These are phyloP conservation scores for Aurifilum marmelostoma DNA, from an alignment of 2,329 filamentous ascomycete genomes.

Conservation along the genomic window DNA sequence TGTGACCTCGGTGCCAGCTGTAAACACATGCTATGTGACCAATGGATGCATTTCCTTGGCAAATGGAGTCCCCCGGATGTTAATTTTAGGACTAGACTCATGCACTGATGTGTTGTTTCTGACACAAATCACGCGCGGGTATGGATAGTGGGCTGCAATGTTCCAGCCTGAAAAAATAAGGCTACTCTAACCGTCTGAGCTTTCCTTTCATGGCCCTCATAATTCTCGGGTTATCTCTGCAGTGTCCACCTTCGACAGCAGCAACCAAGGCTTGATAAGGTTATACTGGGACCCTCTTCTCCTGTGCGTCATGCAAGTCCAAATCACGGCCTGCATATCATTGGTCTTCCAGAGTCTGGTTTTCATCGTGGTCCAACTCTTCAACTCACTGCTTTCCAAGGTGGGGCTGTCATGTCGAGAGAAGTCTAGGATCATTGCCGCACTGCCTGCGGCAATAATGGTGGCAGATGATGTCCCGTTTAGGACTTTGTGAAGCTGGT, in stretches of 20 bases:
- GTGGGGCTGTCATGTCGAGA: not conserved
- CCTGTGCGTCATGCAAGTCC: not conserved
- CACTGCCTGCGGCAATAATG: not conserved
- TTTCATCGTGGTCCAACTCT: not conserved
- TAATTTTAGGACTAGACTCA: not conserved
- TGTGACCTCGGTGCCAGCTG: not conserved
- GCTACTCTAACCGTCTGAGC: not conserved
- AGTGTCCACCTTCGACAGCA: not conserved
- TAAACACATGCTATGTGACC: not conserved
- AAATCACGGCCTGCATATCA: not conserved
- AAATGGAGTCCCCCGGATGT: not conserved
- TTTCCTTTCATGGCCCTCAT: not conserved
- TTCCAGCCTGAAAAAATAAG: not conserved
- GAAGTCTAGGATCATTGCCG: not conserved
- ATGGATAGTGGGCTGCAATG: not conserved
- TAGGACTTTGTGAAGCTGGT: not conserved
- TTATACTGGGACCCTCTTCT: not conserved
- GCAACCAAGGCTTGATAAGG: not conserved
- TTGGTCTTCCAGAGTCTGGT: not conserved
- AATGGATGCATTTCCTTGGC: not conserved
- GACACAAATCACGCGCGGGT: not conserved
- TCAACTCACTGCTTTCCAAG: not conserved
- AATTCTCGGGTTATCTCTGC: not conserved
- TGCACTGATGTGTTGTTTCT: not conserved
- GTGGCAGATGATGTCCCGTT: not conserved